Base-by-base conservation (phyloP, 345 rosid species). In the Rubroshorea leprosula region DNA sequence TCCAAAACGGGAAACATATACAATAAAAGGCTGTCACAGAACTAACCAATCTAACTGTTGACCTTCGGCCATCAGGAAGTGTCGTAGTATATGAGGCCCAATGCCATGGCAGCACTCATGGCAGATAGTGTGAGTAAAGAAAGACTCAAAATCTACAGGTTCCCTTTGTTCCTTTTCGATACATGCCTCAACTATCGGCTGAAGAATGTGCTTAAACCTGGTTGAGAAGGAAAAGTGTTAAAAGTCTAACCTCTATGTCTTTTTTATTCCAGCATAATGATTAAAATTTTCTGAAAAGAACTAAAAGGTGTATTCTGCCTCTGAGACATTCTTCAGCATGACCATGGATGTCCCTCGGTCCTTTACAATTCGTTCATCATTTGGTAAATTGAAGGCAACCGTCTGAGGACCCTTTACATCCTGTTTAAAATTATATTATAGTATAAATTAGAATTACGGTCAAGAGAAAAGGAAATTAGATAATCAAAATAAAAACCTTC, bases 41-140 rank as follows among this genome's bases (percentile, higher is more conserved):
- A 70, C 78, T 53, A 23, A 92, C 98, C 88, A 81, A 67, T 81
- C 98, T 86, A 66, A 92, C 95, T 9, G 95, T 92, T 61, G 93
- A 92, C 39, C 68, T 61, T 60, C 79, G 78, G 27, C 98, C 98
- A 77, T 77, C 73, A 29, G 98, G 98, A 66, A 89, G 98, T 41
- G 71, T 84, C 41, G 89, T 89, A 43, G 84, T 78, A n/a, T n/a
- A 75, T 92, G 98, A 23, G 98, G 95, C 29, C 98, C 96, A 70
- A 92, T 89, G 23, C 96, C 98, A 72, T 92, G 96, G 77, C 90
- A 84, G 74, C 96, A 89, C 59, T 92, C 98, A 67, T 92, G 98
- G 74, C 96, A 92, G 62, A 89, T 83, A 22, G 81, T 84, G 71
- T 89, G 96, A 50, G 96, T 88, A 64, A 92, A 92, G 80, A 89